Conservation (phyloP, 1,139 yeast species). For the Candida dubliniensis region DNA sequence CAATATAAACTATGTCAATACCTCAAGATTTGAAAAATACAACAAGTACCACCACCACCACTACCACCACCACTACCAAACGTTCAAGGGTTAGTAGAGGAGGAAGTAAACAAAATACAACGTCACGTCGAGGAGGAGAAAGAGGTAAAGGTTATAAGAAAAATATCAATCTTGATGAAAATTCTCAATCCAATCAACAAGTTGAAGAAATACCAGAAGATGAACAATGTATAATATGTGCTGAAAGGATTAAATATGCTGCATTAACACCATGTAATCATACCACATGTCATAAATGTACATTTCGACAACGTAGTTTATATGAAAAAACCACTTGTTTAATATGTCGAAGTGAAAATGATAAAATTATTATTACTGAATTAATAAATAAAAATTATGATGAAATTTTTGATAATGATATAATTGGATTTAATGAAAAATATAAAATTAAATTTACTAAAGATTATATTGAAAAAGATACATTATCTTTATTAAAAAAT, state of each 20-base stretch:
- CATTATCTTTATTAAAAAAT: conserved; percentile 53
- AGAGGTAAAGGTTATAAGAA: conserved; percentile 16
- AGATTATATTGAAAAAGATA: conserved; percentile 36
- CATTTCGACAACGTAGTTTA: conserved; percentile 79
- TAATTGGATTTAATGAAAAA: conserved; percentile 41
- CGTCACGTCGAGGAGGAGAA: background rate
- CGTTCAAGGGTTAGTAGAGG: conserved; percentile 24
- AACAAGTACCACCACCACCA: no score
- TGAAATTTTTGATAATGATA: conserved; percentile 31
- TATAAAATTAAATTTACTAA: conserved; percentile 55
- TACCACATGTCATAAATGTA: conserved; percentile 77
- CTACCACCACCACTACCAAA: conserved; percentile 2
- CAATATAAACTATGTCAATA: conserved; percentile 1
- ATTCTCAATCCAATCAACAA: conserved; percentile 16
- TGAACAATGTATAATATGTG: conserved; percentile 76
- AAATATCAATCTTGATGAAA: conserved; percentile 17
- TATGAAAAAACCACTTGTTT: conserved; percentile 75
- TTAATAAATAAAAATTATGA: conserved; percentile 36
- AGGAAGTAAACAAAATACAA: conserved; percentile 5
- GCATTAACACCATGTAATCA: conserved; percentile 86
- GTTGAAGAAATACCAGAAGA: conserved; percentile 34
- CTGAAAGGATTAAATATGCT: conserved; percentile 60
- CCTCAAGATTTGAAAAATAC: background rate
- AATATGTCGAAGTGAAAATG: conserved; percentile 76
- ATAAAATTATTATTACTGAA: conserved; percentile 57